Evolutionary conservation across 2,329 filamentous ascomycete species (phyloP).

Genomic region (Botrytis galanthina): DNA sequence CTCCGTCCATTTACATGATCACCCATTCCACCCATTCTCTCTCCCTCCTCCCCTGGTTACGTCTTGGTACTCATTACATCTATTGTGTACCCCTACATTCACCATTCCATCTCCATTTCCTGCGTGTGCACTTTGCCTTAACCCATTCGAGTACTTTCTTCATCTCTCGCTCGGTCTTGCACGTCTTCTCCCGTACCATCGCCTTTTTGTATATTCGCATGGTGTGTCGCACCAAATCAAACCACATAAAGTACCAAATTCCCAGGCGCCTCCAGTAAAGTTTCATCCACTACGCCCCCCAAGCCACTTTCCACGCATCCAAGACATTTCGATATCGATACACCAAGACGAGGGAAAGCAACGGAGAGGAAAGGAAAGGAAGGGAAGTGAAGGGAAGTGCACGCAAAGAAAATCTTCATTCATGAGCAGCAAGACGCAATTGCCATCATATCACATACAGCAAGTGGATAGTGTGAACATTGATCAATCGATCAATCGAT

Average conservation of each 20-base stretch:
- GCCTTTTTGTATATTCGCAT: not conserved
- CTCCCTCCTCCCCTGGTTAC: not conserved
- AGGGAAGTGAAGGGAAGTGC: not conserved
- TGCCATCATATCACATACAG: not conserved
- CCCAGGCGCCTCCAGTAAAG: not conserved
- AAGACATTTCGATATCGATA: slow-evolving; percentile 7
- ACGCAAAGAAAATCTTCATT: not conserved
- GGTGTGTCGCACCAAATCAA: not conserved
- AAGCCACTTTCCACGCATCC: not conserved
- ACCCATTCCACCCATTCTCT: not conserved
- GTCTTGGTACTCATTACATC: not conserved
- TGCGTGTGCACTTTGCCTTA: not conserved
- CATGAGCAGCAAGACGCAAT: not conserved
- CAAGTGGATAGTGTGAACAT: not conserved
- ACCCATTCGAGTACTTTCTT: no score
- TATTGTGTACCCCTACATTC: not conserved
- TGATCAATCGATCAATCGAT: not conserved
- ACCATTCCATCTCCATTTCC: not conserved
- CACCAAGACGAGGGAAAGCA: not conserved
- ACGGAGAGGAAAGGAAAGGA: no score
- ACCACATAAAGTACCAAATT: not conserved
- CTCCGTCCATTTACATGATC: not conserved
- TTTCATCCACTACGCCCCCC: not conserved
- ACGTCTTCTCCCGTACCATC: not conserved
- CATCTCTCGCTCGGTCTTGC: not conserved